Conservation (phyloP, 805 yeast genomes). For the Sugiyamaella floridensis region DNA sequence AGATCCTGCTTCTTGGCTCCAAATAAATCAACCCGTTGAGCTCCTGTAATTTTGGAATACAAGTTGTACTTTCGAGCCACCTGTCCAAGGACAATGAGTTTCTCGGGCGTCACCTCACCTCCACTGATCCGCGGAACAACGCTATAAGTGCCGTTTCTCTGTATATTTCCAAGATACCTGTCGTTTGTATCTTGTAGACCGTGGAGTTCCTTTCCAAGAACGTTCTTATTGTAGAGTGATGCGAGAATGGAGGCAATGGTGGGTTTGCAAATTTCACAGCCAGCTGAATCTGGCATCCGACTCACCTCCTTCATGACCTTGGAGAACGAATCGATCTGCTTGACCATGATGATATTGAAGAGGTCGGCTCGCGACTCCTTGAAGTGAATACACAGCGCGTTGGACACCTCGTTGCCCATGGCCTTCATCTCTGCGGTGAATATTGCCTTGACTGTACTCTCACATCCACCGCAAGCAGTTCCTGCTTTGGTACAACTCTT, state of each 20-base stretch:
- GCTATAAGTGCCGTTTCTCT: conserved; percentile 35
- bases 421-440: conserved; percentile 34
- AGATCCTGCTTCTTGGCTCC: conserved; percentile 6
- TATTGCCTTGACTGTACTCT: conserved; percentile 33
- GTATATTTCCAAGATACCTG: conserved; percentile 34
- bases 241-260: conserved; percentile 33
- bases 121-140: conserved; percentile 36
- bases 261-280: conserved; percentile 37
- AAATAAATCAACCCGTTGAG: conserved; percentile 5
- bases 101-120: conserved; percentile 36
- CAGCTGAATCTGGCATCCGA: conserved; percentile 25
- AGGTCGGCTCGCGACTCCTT: conserved; percentile 33
- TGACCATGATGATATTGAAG: conserved; percentile 33
- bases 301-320: conserved; percentile 30
- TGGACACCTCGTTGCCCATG: conserved; percentile 31
- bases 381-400: conserved; percentile 32
- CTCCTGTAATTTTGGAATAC: conserved; percentile 6
- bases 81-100: conserved; percentile 19
- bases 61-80: conserved; percentile 6
- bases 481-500: conserved; percentile 35
- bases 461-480: conserved; percentile 38
- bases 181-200: conserved; percentile 37
- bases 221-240: conserved; percentile 30
- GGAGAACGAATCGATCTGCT: conserved; percentile 26
- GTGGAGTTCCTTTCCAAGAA: conserved; percentile 29